Evolutionary conservation across 257 asterid species (phyloP), one percentile per base, ranked within the genome.

Genomic region (Solanum gracilifrons): DNA sequence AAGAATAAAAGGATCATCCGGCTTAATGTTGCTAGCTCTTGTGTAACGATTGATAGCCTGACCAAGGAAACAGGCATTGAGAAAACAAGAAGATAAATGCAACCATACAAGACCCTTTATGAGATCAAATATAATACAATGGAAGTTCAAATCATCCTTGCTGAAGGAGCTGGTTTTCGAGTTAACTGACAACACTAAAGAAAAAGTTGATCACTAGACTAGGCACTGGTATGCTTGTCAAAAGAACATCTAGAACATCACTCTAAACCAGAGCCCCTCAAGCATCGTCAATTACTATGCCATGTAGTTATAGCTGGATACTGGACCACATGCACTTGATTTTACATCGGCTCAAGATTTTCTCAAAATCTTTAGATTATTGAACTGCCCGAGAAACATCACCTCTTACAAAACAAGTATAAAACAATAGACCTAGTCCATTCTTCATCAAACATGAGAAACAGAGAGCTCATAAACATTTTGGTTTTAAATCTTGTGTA

Each of bases 11-110:
- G 94, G 91, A 92, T 97, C 95, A 43, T 90, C 90, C 25, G 98
- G 96, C 92, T 92, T 95, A 77, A 94, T 92, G 91, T 91, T 94
- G 92, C 91, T 91, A 89, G 99, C 98, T 88, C 91, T 92, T 32
- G 99, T 93, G 88, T 95, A 97, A 73, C 90, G 91, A 84, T 93
- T 96, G 91, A 95, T 90, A 58, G 99, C 99, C 99, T 95, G 92
- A 77, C 60, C 33, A 88, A 83, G 75, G 75, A 86, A 87, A 62
- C 13, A 29, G 35, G 79, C 12, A 84, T 90, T 60, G 80, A 60
- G 20, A 87, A 76, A 85, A 82, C 83, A 46, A 83, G 27, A 84
- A 87, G 7, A 64, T 13, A 13, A 75, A 66, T 6, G 72, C 69
- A 88, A 77, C 32, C 35, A 69, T 20, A 85, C 58, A 37, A 27